Evolutionary conservation across 2,329 filamentous ascomycete genomes (phyloP).

Genomic region (Penicillium carneum): DNA sequence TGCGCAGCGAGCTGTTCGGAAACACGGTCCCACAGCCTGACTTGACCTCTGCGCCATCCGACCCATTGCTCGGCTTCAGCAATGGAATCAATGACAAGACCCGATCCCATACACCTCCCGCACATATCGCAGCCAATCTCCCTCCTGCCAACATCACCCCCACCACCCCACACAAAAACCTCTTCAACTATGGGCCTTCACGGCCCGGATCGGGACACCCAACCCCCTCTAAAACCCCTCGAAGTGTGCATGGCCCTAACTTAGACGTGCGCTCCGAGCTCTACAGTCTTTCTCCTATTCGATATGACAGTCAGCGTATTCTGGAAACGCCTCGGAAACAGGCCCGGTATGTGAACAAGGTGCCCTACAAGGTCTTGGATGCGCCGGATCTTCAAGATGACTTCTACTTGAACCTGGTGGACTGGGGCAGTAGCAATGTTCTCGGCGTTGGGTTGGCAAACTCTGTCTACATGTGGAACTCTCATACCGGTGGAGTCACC

Average conservation of each 20-base stretch:
- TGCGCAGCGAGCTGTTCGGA: conserved; percentile 92
- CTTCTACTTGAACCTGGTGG: conserved; percentile 95
- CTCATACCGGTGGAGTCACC: conserved; percentile 85
- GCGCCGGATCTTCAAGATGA: conserved; percentile 95
- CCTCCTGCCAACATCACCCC: conserved; percentile 79
- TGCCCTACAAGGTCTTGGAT: conserved; percentile 96
- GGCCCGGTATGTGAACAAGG: conserved; percentile 88
- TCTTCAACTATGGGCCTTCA: conserved; percentile 89
- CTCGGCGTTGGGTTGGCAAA: conserved; percentile 90
- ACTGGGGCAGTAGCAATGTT: conserved; percentile 95
- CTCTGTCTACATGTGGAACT: conserved; percentile 99
- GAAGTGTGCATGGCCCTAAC: conserved; percentile 85
- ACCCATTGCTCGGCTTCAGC: conserved; percentile 56
- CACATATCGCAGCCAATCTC: conserved; percentile 68
- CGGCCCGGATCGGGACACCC: conserved; percentile 78
- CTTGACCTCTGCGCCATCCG: conserved; percentile 67
- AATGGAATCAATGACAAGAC: conserved; percentile 68
- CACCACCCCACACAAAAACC: conserved; percentile 94
- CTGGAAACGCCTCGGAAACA: conserved; percentile 88
- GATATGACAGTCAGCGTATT: conserved; percentile 91
- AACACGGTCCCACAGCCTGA: conserved; percentile 83
- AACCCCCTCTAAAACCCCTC: conserved; percentile 86
- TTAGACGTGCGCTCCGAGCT: conserved; percentile 89
- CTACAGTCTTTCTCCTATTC: conserved; percentile 93
- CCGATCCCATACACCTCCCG: conserved; percentile 81